phyloP scores from a whole-genome alignment of 352 stramenopile genomes.

The Paralagenidium karlingii region DNA sequence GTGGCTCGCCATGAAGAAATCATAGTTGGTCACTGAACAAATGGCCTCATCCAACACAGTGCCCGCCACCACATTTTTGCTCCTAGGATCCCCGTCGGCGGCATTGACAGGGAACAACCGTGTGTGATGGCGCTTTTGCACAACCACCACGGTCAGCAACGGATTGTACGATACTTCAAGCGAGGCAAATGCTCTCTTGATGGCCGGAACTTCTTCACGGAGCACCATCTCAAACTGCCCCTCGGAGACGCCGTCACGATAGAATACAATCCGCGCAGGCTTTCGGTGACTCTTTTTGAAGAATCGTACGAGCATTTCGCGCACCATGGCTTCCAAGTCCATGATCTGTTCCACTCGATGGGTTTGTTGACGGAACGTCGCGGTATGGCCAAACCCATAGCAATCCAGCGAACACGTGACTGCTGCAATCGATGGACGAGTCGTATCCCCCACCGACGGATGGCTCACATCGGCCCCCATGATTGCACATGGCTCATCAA shows the following conservation, averaged over 20 bases:
- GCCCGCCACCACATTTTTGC: conserved; percentile 8
- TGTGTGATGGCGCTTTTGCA: conserved; percentile 31
- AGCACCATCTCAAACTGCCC: conserved; percentile 25
- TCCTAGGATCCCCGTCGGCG: conserved; percentile 5
- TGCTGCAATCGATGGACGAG: conserved; percentile 15
- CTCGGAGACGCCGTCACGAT: conserved; percentile 26
- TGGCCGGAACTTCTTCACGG: conserved; percentile 15
- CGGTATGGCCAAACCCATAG: conserved; percentile 12
- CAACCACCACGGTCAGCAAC: conserved; percentile 25
- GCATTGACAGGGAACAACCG: conserved; percentile 12
- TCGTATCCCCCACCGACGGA: conserved; percentile 20
- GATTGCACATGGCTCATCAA: conserved; percentile 44
- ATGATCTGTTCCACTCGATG: conserved; percentile 17
- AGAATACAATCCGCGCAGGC: conserved; percentile 20
- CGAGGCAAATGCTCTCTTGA: conserved; percentile 12
- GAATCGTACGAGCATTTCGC: conserved; percentile 16
- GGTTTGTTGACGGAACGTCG: conserved; percentile 15
- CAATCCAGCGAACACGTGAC: conserved; percentile 22
- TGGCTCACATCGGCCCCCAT: conserved; percentile 81
- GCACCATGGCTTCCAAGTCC: conserved; percentile 7
- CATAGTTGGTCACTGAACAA: conserved; percentile 22
- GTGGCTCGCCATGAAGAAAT: conserved; percentile 37
- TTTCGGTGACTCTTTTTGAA: conserved; percentile 11
- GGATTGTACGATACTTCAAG: conserved; percentile 15
- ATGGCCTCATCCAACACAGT: conserved; percentile 24